Evolutionary conservation across 768 basidiomycete genomes (phyloP).

Genomic region (Lanmaoa pseudosensibilis): DNA sequence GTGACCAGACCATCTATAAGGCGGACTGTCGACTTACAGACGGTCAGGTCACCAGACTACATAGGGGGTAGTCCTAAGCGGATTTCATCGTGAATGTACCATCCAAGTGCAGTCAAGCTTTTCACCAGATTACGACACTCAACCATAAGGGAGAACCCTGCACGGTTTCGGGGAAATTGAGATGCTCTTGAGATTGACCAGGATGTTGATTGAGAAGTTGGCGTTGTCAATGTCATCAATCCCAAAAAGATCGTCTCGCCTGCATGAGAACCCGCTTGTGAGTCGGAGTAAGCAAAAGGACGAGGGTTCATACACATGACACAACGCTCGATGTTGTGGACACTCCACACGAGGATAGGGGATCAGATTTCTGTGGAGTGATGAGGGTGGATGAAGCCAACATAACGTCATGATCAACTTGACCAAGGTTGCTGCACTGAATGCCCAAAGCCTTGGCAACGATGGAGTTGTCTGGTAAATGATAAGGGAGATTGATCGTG

Average conservation of each 20-base stretch:
- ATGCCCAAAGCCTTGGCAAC: not conserved
- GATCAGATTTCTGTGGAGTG: not conserved
- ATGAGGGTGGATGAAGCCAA: not conserved
- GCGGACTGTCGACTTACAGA: too few species aligned
- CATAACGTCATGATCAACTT: not conserved
- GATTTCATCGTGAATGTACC: not conserved
- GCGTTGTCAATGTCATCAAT: not conserved
- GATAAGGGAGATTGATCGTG: not conserved
- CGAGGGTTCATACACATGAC: not conserved
- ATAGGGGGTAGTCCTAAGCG: not conserved
- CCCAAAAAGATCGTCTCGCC: not conserved
- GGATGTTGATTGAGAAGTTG: not conserved
- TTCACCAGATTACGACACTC: not conserved
- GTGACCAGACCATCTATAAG: too few species aligned
- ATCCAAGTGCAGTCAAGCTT: not conserved
- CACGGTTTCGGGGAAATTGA: not conserved
- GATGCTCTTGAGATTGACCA: not conserved
- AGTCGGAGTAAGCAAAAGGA: not conserved
- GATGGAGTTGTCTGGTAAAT: not conserved
- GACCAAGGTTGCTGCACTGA: not conserved
- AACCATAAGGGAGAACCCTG: not conserved
- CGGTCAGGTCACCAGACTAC: too few species aligned
- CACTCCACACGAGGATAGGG: not conserved
- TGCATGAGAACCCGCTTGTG: not conserved
- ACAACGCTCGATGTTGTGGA: not conserved